phyloP scores from a whole-genome alignment of 345 rosid genomes.

The Bruguiera parviflora region DNA sequence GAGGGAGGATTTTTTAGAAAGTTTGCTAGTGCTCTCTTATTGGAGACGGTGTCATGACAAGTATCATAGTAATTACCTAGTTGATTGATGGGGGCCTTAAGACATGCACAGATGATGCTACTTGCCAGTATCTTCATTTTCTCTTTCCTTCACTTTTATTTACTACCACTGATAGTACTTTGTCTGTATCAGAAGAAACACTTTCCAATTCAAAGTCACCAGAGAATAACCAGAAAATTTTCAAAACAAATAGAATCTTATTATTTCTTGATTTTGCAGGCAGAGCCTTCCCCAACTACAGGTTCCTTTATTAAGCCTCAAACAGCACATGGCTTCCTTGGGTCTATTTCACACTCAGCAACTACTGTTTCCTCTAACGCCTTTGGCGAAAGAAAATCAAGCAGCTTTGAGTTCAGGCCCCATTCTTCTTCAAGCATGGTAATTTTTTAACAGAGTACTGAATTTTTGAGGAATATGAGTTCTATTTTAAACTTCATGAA shows the following conservation, averaged over 20 bases:
- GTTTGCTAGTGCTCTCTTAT: background rate
- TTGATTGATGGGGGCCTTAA: slow-evolving; percentile 10
- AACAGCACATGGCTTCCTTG: slow-evolving; percentile 32
- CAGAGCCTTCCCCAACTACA: slow-evolving; percentile 94
- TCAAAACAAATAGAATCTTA: background rate
- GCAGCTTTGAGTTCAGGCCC: slow-evolving; percentile 75
- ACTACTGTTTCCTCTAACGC: slow-evolving; percentile 38
- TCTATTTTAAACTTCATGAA: background rate
- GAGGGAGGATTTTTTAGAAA: slow-evolving; percentile 14
- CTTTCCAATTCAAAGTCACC: background rate
- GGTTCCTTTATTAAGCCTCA: slow-evolving; percentile 78
- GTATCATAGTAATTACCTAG: background rate
- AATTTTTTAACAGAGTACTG: slow-evolving; percentile 25
- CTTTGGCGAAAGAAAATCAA: slow-evolving; percentile 45
- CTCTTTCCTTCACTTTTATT: slow-evolving; percentile 11
- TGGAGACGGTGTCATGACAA: slow-evolving; percentile 6
- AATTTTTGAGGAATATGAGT: background rate
- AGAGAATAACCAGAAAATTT: background rate
- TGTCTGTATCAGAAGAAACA: background rate
- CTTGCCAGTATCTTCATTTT: slow-evolving; percentile 19
- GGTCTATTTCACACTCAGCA: slow-evolving; percentile 39
- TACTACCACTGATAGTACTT: slow-evolving; percentile 4
- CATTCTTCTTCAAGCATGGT: slow-evolving; percentile 66
- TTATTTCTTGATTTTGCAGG: slow-evolving; percentile 47
- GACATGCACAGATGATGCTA: slow-evolving; percentile 6